These are phyloP conservation scores for Boletus rubroflammeus DNA, from an alignment of 768 basidiomycete species.

Conservation along the genomic window DNA sequence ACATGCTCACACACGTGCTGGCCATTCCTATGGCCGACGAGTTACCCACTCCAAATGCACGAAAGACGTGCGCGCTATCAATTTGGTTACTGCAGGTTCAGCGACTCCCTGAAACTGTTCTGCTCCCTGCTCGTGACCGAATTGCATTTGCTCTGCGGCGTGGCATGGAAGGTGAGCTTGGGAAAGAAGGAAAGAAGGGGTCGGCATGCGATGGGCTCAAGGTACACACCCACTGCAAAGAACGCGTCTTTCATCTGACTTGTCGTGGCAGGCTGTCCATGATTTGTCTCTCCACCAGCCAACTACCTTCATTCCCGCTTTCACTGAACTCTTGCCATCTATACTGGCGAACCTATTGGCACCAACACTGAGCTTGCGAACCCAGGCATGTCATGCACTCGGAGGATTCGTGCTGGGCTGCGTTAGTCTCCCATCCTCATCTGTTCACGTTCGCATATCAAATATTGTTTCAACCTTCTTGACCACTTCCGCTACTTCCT, in stretches of 20 bases:
- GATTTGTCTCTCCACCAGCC: slow-evolving; percentile 66
- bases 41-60: slow-evolving; percentile 76
- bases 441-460: slow-evolving; percentile 52
- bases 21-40: slow-evolving; percentile 67
- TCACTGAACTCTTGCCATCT: slow-evolving; percentile 56
- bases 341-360: slow-evolving; percentile 62
- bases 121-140: slow-evolving; percentile 59
- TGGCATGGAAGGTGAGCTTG: slow-evolving; percentile 79
- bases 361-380: slow-evolving; percentile 58
- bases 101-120: slow-evolving; percentile 58
- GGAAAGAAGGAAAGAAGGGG: slow-evolving; percentile 88
- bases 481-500: slow-evolving; percentile 36
- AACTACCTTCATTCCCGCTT: slow-evolving; percentile 63
- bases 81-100: slow-evolving; percentile 74
- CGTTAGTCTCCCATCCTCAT: slow-evolving; percentile 44
- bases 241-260: slow-evolving; percentile 9
- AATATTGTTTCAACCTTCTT: slow-evolving; percentile 46
- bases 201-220: slow-evolving; percentile 74
- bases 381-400: slow-evolving; percentile 73
- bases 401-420: slow-evolving; percentile 62
- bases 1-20: slow-evolving; percentile 59
- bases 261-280: slow-evolving; percentile 59
- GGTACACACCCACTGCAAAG: slow-evolving; percentile 37
- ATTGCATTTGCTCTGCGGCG: slow-evolving; percentile 71
- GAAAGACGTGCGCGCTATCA: slow-evolving; percentile 80